A percentile compares a stretch with the other conserved stretches of the same genome.
phyloP scores from a whole-genome alignment of 106 monocot genomes.

The Dactylorhiza incarnata region DNA sequence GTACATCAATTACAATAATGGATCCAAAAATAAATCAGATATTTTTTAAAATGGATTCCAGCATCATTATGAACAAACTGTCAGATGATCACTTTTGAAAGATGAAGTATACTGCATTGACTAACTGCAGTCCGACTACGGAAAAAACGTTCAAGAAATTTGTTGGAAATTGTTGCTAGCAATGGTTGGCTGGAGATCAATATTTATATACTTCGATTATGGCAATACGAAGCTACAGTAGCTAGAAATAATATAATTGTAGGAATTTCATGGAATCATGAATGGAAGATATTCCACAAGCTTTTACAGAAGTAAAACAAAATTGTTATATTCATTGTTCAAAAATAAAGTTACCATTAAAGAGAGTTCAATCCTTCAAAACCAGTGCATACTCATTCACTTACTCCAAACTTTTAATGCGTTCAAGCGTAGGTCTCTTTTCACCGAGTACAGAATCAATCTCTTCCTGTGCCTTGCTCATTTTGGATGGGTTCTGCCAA shows the following conservation, averaged over 20 bases:
- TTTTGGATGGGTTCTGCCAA: conserved; percentile 75
- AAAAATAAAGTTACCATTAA: not conserved
- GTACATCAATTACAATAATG: not conserved
- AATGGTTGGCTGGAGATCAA: not conserved
- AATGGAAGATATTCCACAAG: not conserved
- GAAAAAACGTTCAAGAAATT: not conserved
- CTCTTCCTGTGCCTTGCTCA: conserved; percentile 88
- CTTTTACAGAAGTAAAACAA: not conserved
- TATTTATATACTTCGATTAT: not conserved
- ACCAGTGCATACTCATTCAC: conserved; percentile 14
- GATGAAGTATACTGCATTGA: not conserved
- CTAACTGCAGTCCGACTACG: not conserved
- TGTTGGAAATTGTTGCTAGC: not conserved
- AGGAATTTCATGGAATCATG: not conserved
- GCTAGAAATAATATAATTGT: not conserved
- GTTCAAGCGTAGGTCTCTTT: conserved; percentile 38
- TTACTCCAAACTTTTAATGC: conserved; percentile 66
- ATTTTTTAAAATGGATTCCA: not conserved
- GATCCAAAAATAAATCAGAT: not conserved
- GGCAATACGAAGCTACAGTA: not conserved
- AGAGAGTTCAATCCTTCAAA: not conserved
- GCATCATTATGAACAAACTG: not conserved
- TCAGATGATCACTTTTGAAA: not conserved
- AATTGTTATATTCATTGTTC: not conserved
- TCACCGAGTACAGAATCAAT: conserved; percentile 70